A percentile compares a stretch with the other conserved stretches of the same genome.
Conservation (phyloP, 2,329 filamentous ascomycete genomes). For the Didymella lethalis region DNA sequence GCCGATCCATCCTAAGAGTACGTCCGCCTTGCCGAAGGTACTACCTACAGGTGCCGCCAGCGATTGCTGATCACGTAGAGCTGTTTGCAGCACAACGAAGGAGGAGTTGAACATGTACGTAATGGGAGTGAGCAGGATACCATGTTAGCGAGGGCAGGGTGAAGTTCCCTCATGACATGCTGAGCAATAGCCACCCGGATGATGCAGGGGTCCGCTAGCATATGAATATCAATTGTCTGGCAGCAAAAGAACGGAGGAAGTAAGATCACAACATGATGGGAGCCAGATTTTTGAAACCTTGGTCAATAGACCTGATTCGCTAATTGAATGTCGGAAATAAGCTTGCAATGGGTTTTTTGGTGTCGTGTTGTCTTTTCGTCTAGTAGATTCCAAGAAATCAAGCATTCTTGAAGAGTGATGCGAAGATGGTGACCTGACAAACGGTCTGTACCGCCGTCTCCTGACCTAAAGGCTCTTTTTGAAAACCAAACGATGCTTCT, state of each 20-base stretch:
- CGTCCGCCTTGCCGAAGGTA: neutral
- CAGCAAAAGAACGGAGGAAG: neutral
- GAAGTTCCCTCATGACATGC: neutral
- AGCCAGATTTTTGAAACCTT: neutral
- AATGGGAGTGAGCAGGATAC: neutral
- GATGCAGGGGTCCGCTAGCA: neutral
- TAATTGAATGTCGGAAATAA: neutral
- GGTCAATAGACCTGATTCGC: neutral
- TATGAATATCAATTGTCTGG: neutral
- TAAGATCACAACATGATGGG: neutral
- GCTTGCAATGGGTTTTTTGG: neutral
- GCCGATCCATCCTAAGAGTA: constrained; percentile 3
- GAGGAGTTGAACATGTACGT: neutral
- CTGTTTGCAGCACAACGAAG: neutral
- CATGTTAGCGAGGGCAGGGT: neutral
- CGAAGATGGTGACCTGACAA: neutral
- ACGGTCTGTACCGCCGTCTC: neutral
- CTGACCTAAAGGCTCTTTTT: neutral
- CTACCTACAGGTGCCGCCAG: neutral
- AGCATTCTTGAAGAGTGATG: neutral
- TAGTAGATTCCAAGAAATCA: neutral
- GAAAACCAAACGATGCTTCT: neutral
- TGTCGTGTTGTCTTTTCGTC: neutral
- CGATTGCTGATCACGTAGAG: constrained; percentile 7
- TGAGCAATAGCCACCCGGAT: neutral